Percentiles rank a stretch among this genome's conserved stretches.
These are phyloP conservation scores for Lactarius deliciosus DNA, from an alignment of 768 basidiomycete species.

Conservation along the genomic window DNA sequence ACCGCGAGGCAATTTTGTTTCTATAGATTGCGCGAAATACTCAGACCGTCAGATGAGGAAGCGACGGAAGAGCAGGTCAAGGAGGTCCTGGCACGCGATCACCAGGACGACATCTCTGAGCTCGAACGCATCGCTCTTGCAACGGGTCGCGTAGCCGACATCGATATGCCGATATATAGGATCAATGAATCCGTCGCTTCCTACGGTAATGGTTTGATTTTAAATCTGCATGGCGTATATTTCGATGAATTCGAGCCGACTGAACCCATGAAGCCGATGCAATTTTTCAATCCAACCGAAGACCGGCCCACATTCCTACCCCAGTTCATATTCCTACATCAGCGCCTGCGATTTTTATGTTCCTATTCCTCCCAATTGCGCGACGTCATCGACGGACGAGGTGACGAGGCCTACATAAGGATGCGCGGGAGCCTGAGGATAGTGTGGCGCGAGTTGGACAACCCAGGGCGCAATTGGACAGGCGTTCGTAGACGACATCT, in stretches of 20 bases:
- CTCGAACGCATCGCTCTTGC: neutral
- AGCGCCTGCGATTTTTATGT: neutral
- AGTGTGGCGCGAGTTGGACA: neutral
- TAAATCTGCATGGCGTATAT: neutral
- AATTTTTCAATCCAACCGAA: neutral
- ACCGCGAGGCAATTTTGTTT: neutral
- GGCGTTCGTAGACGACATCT: neutral
- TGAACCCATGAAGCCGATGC: neutral
- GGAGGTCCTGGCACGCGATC: neutral
- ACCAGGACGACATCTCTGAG: neutral
- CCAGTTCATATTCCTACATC: neutral
- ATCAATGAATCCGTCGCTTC: neutral
- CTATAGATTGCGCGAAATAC: neutral
- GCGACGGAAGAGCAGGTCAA: neutral
- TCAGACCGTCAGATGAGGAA: neutral
- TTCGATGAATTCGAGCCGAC: neutral
- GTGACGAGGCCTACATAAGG: neutral
- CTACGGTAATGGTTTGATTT: neutral
- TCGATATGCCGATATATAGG: neutral
- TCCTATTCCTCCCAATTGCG: neutral
- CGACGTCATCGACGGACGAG: neutral
- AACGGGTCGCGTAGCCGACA: neutral
- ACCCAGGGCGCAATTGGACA: neutral
- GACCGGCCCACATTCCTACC: neutral
- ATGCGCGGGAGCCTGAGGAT: neutral